Evolutionary conservation across 306 rosid species (phyloP), one percentile per base, ranked within the genome.

Genomic region (Prunus padus): DNA sequence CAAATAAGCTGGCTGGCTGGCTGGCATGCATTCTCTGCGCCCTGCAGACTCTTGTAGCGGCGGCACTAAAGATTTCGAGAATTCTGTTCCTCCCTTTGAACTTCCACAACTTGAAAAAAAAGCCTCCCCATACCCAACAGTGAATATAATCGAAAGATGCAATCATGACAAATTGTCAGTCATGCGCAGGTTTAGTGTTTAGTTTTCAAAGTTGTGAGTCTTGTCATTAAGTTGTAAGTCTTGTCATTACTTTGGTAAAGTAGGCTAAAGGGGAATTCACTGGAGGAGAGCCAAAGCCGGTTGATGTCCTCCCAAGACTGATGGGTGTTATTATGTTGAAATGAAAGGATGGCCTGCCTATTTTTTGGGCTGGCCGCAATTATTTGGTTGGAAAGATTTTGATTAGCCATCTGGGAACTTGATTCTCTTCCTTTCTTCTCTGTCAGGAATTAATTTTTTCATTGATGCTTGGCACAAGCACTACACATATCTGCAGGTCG

Each of bases 381-480:
- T 5, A 37, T 60, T 72, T 46, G 65, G 68, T 77, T 13, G 78
- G 77, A 37, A 37, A 37, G 42, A 37, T 72, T 74, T 74, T 52
- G 70, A 71, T 85, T 65, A 71, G 68, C 76, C 83, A 54, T 37
- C 64, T 62, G 2, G 77, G 88, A 90, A 87, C 82, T 90, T 61
- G 89, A 90, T 89, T 81, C 93, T 79, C 44, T 80, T 37, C 28
- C 46, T 37, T 37, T 15, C 37, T 59, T 68, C 74, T 73, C 46
- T 65, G 73, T 79, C 79, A 81, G 82, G 84, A 77, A 64, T 33
- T 33, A 16, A 73, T 80, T 78, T 83, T 80, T 81, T 65, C 46
- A 78, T 60, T 57, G 42, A 54, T 57, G 77, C 77, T 60, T 50
- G 56, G n/a, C 20, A 4, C 61, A 37, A 37, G 42, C 42, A 37